Base-by-base conservation (phyloP, 805 yeast species). In the Alloascoidea hylecoeti region DNA sequence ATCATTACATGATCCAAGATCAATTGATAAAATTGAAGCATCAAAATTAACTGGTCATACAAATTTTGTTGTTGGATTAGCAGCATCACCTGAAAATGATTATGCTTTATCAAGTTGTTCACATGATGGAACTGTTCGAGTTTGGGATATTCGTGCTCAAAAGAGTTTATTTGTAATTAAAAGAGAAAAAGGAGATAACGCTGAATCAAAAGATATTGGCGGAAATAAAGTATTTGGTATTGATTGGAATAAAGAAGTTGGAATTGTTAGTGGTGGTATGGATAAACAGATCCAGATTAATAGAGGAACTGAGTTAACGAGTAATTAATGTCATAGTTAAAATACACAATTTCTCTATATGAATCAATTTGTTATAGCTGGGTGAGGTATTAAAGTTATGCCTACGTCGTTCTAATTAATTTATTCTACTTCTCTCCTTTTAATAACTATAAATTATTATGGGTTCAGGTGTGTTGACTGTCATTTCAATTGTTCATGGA, bases 111-210 rank as follows among this genome's bases (percentile, higher is more conserved):
- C 83, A 15, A 83, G 95, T 3, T 95, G 80, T 9, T 84, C 96
- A n/a, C 96, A 88, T 55, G 98, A 92, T 57, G 96, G 97, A 17
- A 83, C 95, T 1, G 89, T 80, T 34, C 78, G 86, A 51, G 80
- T 92, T 15, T 92, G 98, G 98, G 98, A 89, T 57, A 71, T 89
- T 5, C 75, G 98, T 52, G 80, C 96, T 3, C 80, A 77, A 45
- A 72, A 76, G 49, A 69, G 92, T 9, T 63, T 92, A 62, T 85
- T 81, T 56, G 82, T 94, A 4, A 74, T 92, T 36, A 71, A 80
- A 13, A 74, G 97, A 56, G 80, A 84, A 50, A 58, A 61, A 2
- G 61, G 60, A 6, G 61, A 58, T 19, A n/a, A n/a, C n/a, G n/a
- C n/a, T n/a, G n/a, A n/a, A 45, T 49, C 18, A 64, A 61, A 44